A percentile compares a stretch with the other conserved stretches of the same genome.
These are phyloP conservation scores for Fomitopsis serialis DNA, from an alignment of 768 basidiomycete species.

Conservation along the genomic window DNA sequence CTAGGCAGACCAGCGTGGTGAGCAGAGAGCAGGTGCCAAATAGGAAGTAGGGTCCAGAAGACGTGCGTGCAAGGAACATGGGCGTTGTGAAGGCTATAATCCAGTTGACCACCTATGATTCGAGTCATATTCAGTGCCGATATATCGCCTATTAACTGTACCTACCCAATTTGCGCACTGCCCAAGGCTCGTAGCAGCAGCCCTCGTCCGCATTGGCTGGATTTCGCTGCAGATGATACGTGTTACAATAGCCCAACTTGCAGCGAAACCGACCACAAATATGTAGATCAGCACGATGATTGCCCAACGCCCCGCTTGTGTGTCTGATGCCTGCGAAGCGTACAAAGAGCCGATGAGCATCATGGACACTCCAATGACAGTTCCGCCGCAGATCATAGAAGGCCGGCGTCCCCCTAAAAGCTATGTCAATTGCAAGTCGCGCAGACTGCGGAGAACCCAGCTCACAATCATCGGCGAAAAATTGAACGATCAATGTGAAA, in stretches of 20 bases:
- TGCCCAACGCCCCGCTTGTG: slow-evolving; percentile 30
- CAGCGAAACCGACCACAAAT: slow-evolving; percentile 37
- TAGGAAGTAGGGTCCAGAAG: slow-evolving; percentile 43
- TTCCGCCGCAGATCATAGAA: slow-evolving; percentile 38
- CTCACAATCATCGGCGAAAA: slow-evolving; percentile 36
- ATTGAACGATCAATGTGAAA: slow-evolving; percentile 32
- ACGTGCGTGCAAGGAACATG: slow-evolving; percentile 37
- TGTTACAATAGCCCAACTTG: slow-evolving; percentile 39
- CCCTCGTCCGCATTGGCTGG: slow-evolving; percentile 41
- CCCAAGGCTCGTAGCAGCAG: slow-evolving; percentile 35
- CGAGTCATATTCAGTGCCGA: too few relatives aligned
- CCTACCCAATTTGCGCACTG: slow-evolving; percentile 38
- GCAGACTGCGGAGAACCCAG: neutral
- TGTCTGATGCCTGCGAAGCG: slow-evolving; percentile 28
- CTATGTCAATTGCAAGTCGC: neutral
- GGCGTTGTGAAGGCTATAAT: slow-evolving; percentile 41
- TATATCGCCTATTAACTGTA: too few relatives aligned
- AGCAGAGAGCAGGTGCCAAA: slow-evolving; percentile 35
- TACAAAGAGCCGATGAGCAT: slow-evolving; percentile 41
- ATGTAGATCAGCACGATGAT: slow-evolving; percentile 43
- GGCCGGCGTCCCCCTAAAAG: slow-evolving; percentile 27
- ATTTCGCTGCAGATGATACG: slow-evolving; percentile 42
- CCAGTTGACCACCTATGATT: slow-evolving; percentile 33
- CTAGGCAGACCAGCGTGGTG: slow-evolving; percentile 31
- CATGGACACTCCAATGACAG: slow-evolving; percentile 32